Percentiles rank a stretch among this genome's conserved stretches.
Conservation (phyloP, 2,329 filamentous ascomycete species). For the Ilyonectria sp. region DNA sequence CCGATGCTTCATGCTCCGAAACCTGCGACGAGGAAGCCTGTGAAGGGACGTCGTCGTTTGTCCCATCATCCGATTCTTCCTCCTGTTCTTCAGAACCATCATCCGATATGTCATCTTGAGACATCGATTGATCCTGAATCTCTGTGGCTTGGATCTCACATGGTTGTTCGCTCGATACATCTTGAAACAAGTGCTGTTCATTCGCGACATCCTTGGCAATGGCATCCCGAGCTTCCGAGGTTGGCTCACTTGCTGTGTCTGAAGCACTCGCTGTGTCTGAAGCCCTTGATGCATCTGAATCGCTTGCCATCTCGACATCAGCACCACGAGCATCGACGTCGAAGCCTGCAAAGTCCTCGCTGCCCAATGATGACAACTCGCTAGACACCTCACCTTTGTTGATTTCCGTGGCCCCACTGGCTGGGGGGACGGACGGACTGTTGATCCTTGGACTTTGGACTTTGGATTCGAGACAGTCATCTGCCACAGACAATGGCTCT, state of each 20-base stretch:
- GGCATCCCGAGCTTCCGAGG: background rate
- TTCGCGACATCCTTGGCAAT: background rate
- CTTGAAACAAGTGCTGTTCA: background rate
- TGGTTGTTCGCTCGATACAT: background rate
- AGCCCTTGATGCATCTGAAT: slow-evolving; percentile 11
- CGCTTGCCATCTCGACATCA: slow-evolving; percentile 7
- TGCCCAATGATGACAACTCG: slow-evolving; percentile 37
- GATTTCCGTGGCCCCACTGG: background rate
- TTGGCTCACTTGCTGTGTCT: slow-evolving; percentile 1
- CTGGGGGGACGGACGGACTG: background rate
- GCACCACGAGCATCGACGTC: background rate
- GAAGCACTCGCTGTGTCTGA: slow-evolving; percentile 9
- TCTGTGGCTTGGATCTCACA: background rate
- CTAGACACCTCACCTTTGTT: slow-evolving; percentile 27
- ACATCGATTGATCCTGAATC: background rate
- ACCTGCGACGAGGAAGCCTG: slow-evolving; percentile 6
- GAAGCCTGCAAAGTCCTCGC: slow-evolving; percentile 31
- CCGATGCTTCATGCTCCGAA: background rate
- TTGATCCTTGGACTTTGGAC: background rate
- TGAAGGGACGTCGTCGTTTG: background rate
- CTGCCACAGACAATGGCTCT: slow-evolving; percentile 6
- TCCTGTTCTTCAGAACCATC: background rate
- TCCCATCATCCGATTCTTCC: background rate
- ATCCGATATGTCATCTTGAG: background rate
- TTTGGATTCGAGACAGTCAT: slow-evolving; percentile 3